These are phyloP conservation scores for Rhodotorula mucilaginosa DNA, from an alignment of 1,284 basidiomycete species.

Conservation along the genomic window DNA sequence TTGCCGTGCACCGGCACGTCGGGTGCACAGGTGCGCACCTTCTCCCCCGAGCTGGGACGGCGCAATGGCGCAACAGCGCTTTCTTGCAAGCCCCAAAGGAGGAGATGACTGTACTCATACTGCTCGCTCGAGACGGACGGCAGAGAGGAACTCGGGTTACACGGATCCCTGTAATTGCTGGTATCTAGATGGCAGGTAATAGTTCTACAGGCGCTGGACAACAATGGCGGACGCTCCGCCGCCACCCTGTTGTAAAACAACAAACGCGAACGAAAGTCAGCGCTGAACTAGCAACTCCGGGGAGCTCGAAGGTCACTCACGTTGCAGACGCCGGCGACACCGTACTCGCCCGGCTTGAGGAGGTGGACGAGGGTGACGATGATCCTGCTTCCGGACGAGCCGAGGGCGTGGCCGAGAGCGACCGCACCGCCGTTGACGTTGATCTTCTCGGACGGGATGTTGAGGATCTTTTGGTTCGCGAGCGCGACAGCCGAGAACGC, in stretches of 20 bases:
- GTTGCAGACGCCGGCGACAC: slow-evolving; percentile 97
- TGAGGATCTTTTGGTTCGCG: slow-evolving; percentile 50
- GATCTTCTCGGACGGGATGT: slow-evolving; percentile 73
- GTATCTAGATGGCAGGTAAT: background rate
- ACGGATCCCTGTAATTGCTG: background rate
- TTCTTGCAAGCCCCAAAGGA: background rate
- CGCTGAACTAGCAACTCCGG: slow-evolving; percentile 14
- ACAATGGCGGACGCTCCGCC: slow-evolving; percentile 81
- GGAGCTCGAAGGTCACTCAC: slow-evolving; percentile 46
- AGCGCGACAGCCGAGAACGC: slow-evolving; percentile 52
- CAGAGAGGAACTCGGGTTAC: no score
- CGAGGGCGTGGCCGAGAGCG: slow-evolving; percentile 67
- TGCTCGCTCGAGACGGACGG: no score
- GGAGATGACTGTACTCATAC: background rate
- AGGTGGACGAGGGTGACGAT: slow-evolving; percentile 90
- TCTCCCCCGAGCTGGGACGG: no score
- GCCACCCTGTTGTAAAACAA: slow-evolving; percentile 63
- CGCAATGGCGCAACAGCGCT: no score
- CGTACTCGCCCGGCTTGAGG: slow-evolving; percentile 91
- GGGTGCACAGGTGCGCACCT: no score
- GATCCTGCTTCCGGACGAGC: slow-evolving; percentile 88
- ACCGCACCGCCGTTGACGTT: slow-evolving; percentile 75
- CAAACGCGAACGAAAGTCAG: slow-evolving; percentile 13
- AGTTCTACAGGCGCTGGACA: slow-evolving; percentile 70
- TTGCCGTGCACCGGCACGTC: no score